Percentiles rank a stretch among this genome's conserved stretches.
Evolutionary conservation across 768 basidiomycete species (phyloP).

Genomic region (Pleurotus platypus): DNA sequence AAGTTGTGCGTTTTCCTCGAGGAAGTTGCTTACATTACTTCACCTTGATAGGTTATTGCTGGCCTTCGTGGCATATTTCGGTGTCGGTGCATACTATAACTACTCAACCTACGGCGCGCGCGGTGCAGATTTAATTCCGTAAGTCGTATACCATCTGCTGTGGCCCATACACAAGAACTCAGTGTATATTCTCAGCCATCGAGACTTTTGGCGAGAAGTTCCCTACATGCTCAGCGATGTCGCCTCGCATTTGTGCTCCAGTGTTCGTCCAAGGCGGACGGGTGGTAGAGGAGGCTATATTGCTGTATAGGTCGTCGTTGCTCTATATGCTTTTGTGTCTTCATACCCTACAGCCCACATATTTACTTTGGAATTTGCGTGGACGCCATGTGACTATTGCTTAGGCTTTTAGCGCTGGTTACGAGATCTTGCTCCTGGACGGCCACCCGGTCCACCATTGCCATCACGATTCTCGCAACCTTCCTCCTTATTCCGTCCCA

Average conservation of each 20-base stretch:
- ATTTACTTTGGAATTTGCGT: no score
- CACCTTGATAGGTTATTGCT: constrained; percentile 48
- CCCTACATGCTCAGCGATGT: constrained; percentile 84
- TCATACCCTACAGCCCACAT: no score
- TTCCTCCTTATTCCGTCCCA: no score
- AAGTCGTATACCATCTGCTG: constrained; percentile 25
- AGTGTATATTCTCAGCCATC: constrained; percentile 50
- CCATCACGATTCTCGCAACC: no score
- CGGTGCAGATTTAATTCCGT: constrained; percentile 84
- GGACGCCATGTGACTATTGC: no score
- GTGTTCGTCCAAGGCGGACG: constrained; percentile 61
- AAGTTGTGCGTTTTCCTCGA: constrained; percentile 23
- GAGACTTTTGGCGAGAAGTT: constrained; percentile 88
- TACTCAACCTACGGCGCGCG: constrained; percentile 84
- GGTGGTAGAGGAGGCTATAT: constrained; percentile 73
- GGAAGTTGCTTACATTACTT: not conserved
- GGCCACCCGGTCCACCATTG: no score
- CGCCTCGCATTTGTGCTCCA: constrained; percentile 70
- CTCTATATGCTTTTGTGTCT: no score
- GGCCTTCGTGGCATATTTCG: constrained; percentile 68
- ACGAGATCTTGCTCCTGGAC: no score
- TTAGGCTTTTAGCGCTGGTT: no score
- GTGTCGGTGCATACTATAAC: constrained; percentile 81
- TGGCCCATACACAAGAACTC: not conserved
- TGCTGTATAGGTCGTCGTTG: constrained; percentile 45